Conservation (phyloP, 1,139 yeast genomes). For the Geotrichum phurueaensis region DNA sequence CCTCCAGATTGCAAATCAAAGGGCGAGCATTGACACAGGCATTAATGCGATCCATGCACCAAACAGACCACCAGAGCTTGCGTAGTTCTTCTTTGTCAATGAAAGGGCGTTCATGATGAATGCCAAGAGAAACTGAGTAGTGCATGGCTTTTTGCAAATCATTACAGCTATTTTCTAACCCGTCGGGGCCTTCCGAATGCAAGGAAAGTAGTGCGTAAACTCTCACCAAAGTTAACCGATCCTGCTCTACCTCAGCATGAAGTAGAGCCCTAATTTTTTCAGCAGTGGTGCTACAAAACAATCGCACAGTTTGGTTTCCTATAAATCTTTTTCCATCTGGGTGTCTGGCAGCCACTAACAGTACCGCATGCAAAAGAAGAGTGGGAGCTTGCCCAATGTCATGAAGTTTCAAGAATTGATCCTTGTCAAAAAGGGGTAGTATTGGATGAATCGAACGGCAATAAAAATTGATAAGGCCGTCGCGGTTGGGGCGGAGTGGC, state of each 20-base stretch:
- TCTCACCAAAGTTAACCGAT: slow-evolving; percentile 38
- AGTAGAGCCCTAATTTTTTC: slow-evolving; percentile 40
- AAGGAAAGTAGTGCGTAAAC: slow-evolving; percentile 34
- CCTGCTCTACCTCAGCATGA: slow-evolving; percentile 42
- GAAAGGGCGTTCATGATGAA: slow-evolving; percentile 37
- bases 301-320: slow-evolving; percentile 32
- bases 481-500: slow-evolving; percentile 34
- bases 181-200: slow-evolving; percentile 37
- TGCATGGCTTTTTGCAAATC: slow-evolving; percentile 39
- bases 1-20: slow-evolving; percentile 36
- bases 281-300: slow-evolving; percentile 33
- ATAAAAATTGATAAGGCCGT: slow-evolving; percentile 36
- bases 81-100: slow-evolving; percentile 32
- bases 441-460: slow-evolving; percentile 37
- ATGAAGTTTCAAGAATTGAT: slow-evolving; percentile 36
- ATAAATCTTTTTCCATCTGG: slow-evolving; percentile 35
- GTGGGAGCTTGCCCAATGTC: slow-evolving; percentile 38
- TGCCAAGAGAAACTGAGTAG: slow-evolving; percentile 38
- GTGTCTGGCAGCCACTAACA: slow-evolving; percentile 40
- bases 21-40: slow-evolving; percentile 40
- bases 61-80: slow-evolving; percentile 41
- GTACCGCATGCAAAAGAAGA: slow-evolving; percentile 38
- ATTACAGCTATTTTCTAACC: slow-evolving; percentile 39
- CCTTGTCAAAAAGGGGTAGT: slow-evolving; percentile 38
- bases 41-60: slow-evolving; percentile 40